Conservation (phyloP, 352 stramenopile genomes). For the Globisporangium lucens region DNA sequence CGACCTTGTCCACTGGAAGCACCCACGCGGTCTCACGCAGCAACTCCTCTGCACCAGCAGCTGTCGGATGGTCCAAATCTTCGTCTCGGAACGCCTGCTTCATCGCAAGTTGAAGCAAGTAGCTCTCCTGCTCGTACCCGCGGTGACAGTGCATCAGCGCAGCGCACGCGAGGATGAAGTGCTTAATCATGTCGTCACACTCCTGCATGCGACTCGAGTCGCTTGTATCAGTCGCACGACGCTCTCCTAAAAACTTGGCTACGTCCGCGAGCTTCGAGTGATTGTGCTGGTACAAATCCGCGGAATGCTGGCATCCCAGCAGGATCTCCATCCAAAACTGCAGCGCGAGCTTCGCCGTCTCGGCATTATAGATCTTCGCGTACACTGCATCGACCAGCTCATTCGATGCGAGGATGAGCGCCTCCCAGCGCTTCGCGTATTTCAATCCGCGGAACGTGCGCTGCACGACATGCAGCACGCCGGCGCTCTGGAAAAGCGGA, state of each 20-base stretch:
- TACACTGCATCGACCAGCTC: constrained; percentile 42
- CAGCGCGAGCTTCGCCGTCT: constrained; percentile 29
- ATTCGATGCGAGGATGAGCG: constrained; percentile 33
- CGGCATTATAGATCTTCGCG: constrained; percentile 25
- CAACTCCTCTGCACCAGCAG: constrained; percentile 33
- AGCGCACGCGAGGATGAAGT: constrained; percentile 39
- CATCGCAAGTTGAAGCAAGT: constrained; percentile 39
- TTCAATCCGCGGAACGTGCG: constrained; percentile 67
- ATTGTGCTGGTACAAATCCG: constrained; percentile 47
- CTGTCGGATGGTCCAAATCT: constrained; percentile 33
- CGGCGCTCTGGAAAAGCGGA: constrained; percentile 28
- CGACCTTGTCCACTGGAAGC: constrained; percentile 30
- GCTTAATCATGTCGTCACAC: constrained; percentile 18
- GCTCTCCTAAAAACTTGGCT: constrained; percentile 34
- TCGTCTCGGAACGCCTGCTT: constrained; percentile 28
- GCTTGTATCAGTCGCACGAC: constrained; percentile 22
- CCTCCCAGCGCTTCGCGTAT: constrained; percentile 72
- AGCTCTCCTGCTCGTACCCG: constrained; percentile 59
- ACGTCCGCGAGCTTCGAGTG: constrained; percentile 41
- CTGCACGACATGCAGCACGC: constrained; percentile 54
- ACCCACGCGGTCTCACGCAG: constrained; percentile 68
- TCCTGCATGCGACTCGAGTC: neutral
- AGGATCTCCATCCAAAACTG: constrained; percentile 63
- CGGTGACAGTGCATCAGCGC: constrained; percentile 64
- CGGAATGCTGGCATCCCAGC: constrained; percentile 75